These are phyloP conservation scores for Hypericum perforatum DNA, from an alignment of 345 rosid genomes.

Conservation along the genomic window DNA sequence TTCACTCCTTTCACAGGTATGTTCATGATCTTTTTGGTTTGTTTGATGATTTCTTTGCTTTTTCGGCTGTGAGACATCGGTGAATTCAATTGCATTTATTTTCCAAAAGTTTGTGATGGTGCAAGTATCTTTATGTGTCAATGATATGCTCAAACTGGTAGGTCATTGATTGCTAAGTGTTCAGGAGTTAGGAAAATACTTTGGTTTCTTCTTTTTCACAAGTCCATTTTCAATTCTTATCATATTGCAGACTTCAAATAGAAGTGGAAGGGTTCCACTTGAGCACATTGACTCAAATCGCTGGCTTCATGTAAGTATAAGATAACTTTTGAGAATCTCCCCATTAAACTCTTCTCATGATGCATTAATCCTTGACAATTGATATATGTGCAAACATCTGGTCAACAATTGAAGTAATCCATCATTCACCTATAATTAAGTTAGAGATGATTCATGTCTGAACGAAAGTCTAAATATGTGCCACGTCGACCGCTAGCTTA, in stretches of 20 bases:
- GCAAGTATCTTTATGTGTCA: no score
- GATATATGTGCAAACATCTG: neutral
- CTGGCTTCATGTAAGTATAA: constrained; percentile 85
- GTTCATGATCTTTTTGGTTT: constrained; percentile 9
- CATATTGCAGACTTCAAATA: constrained; percentile 52
- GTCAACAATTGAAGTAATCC: no score
- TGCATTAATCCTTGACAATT: neutral
- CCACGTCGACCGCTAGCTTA: neutral
- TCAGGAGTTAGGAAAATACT: neutral
- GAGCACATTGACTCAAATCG: constrained; percentile 79
- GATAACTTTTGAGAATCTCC: constrained; percentile 6
- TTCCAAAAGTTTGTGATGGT: no score
- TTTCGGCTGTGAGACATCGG: no score
- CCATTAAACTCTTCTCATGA: constrained; percentile 8
- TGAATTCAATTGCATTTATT: no score
- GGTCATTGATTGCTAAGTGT: neutral
- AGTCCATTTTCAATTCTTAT: neutral
- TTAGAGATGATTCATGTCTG: no score
- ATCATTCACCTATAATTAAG: no score
- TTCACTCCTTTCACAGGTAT: constrained; percentile 76
- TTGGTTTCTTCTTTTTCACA: constrained; percentile 4
- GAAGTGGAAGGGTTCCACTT: constrained; percentile 61
- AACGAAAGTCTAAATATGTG: no score
- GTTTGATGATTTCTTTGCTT: neutral
- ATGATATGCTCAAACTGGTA: neutral